Conservation (phyloP, 2,329 filamentous ascomycete species). For the Epicoccum sorghinum region DNA sequence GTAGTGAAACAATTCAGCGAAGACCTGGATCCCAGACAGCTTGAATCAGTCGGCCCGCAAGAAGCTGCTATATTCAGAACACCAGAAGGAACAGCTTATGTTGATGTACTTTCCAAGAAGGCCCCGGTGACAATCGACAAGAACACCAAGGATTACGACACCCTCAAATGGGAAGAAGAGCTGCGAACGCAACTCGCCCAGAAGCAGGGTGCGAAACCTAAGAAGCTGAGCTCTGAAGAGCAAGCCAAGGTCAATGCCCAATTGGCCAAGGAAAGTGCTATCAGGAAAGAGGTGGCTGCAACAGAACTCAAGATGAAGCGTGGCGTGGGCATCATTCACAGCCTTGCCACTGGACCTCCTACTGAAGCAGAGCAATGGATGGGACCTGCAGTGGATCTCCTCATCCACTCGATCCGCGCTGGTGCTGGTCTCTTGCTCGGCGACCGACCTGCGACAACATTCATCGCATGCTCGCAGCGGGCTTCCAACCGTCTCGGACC, state of each 20-base stretch:
- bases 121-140: slow-evolving; percentile 77
- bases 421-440: slow-evolving; percentile 84
- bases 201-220: slow-evolving; percentile 82
- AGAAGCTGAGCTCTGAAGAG: slow-evolving; percentile 90
- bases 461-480: slow-evolving; percentile 78
- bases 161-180: slow-evolving; percentile 96
- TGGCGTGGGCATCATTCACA: slow-evolving; percentile 84
- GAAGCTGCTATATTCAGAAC: slow-evolving; percentile 94
- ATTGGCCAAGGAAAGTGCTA: slow-evolving; percentile 81
- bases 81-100: slow-evolving; percentile 82
- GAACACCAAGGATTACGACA: slow-evolving; percentile 93
- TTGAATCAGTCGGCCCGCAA: slow-evolving; percentile 77
- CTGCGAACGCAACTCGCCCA: slow-evolving; percentile 83
- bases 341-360: slow-evolving; percentile 84
- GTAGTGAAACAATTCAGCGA: slow-evolving; percentile 75
- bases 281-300: slow-evolving; percentile 73
- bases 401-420: slow-evolving; percentile 76
- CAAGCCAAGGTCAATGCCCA: slow-evolving; percentile 89
- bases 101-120: slow-evolving; percentile 91
- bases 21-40: slow-evolving; percentile 73
- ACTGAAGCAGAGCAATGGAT: slow-evolving; percentile 90
- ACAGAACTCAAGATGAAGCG: slow-evolving; percentile 75
- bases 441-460: slow-evolving; percentile 76
- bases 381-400: slow-evolving; percentile 74
- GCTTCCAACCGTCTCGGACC: slow-evolving; percentile 75